Evolutionary conservation across 2,329 filamentous ascomycete species (phyloP).

Genomic region (Nigrospora osmanthi): DNA sequence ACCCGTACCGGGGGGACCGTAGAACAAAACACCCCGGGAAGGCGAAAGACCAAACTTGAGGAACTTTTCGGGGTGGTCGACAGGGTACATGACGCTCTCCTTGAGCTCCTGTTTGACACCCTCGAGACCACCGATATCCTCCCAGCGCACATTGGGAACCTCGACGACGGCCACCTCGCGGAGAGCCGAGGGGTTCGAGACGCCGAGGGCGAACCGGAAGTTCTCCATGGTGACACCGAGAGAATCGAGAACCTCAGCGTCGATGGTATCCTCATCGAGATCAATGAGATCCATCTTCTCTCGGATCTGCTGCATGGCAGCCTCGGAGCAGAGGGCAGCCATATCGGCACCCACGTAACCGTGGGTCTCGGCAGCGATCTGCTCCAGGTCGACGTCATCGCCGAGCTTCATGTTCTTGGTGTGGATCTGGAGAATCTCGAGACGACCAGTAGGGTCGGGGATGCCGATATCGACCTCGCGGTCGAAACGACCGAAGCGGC

Average conservation of each 20-base stretch:
- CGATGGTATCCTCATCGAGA: conserved; percentile 96
- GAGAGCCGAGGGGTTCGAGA: conserved; percentile 96
- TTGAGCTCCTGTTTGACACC: conserved; percentile 99
- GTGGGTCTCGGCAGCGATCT: conserved; percentile 95
- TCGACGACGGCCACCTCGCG: conserved; percentile 98
- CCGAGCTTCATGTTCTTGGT: conserved; percentile 99
- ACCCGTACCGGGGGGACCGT: conserved; percentile 98
- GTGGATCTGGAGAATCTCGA: conserved; percentile 98
- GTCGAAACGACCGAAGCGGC: conserved; percentile 97
- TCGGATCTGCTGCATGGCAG: conserved; percentile 99
- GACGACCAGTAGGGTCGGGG: conserved; percentile 93
- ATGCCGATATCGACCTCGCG: conserved; percentile 98
- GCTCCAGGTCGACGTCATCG: conserved; percentile 93
- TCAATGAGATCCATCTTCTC: conserved; percentile 99
- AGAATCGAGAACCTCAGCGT: conserved; percentile 95
- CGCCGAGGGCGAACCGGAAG: conserved; percentile 96
- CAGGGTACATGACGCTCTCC: conserved; percentile 97
- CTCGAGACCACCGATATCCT: conserved; percentile 98
- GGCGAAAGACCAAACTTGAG: conserved; percentile 99
- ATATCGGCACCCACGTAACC: conserved; percentile 98
- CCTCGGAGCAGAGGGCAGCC: conserved; percentile 95
- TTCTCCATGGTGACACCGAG: conserved; percentile 99
- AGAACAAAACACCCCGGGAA: conserved; percentile 97
- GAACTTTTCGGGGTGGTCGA: conserved; percentile 99
- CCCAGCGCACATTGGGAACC: conserved; percentile 98